Percentiles rank a stretch among this genome's conserved stretches.
Evolutionary conservation across 768 basidiomycete species (phyloP).

Genomic region (Brasilioporus rufonigricans): DNA sequence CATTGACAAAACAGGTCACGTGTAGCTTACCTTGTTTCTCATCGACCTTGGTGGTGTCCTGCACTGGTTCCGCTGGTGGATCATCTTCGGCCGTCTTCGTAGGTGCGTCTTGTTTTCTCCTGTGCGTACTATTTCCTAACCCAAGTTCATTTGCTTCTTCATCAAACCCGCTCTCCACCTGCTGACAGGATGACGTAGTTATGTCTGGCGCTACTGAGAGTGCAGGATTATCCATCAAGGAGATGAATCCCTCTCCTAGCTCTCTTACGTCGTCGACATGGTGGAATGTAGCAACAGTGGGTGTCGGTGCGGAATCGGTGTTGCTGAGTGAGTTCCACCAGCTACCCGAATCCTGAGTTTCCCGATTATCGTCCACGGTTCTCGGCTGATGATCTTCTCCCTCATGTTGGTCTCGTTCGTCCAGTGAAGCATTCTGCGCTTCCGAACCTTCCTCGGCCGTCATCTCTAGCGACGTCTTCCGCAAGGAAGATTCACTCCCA

Average conservation of each 20-base stretch:
- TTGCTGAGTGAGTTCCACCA: conserved; percentile 65
- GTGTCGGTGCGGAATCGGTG: conserved; percentile 49
- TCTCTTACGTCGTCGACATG: conserved; percentile 45
- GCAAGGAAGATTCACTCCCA: conserved; percentile 30
- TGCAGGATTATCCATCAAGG: conserved; percentile 69
- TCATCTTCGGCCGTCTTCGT: conserved; percentile 29
- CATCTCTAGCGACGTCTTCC: conserved; percentile 31
- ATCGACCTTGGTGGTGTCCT: conserved; percentile 19
- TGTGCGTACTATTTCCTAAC: conserved; percentile 69
- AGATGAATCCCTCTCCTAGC: conserved; percentile 66
- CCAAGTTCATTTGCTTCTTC: conserved; percentile 90
- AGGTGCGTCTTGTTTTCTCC: conserved; percentile 31
- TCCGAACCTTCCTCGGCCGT: conserved; percentile 27
- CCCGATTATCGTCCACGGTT: conserved; percentile 31
- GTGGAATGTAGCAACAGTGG: conserved; percentile 67
- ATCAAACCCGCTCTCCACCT: conserved; percentile 19
- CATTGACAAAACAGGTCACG: not conserved
- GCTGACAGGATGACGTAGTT: conserved; percentile 9
- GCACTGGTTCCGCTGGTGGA: conserved; percentile 16
- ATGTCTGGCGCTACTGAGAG: conserved; percentile 38
- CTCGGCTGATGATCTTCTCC: conserved; percentile 3
- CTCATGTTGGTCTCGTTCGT: conserved; percentile 5
- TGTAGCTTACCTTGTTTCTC: conserved; percentile 33
- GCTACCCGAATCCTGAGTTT: conserved; percentile 37
- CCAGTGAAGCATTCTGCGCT: not conserved